Percentiles rank a stretch among this genome's conserved stretches.
phyloP scores from a whole-genome alignment of 2,329 filamentous ascomycete species.

The Claviceps lovelessii region DNA sequence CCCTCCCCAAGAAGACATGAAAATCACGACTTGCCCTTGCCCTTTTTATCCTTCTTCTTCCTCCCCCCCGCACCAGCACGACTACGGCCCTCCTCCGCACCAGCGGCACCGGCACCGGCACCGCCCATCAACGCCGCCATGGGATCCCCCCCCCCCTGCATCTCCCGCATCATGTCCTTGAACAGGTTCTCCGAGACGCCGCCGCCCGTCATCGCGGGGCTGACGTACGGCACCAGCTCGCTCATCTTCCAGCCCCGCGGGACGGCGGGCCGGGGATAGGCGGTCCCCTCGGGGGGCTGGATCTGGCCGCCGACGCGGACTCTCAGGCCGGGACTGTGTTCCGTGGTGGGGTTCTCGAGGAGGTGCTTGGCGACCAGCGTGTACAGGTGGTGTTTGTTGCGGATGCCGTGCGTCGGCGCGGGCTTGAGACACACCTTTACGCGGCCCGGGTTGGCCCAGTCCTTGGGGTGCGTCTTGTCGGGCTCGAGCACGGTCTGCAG shows the following conservation, averaged over 20 bases:
- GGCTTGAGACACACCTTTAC: constrained; percentile 63
- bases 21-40: constrained; percentile 21
- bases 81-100: constrained; percentile 8
- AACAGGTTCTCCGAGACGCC: constrained; percentile 90
- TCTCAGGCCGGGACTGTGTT: constrained; percentile 50
- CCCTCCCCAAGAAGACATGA: no score
- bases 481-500: constrained; percentile 72
- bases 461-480: constrained; percentile 83
- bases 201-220: constrained; percentile 77
- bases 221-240: constrained; percentile 71
- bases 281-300: constrained; percentile 43
- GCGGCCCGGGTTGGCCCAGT: constrained; percentile 92
- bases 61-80: constrained; percentile 17
- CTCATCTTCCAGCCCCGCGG: constrained; percentile 88
- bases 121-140: constrained; percentile 29
- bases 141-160: constrained; percentile 42
- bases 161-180: constrained; percentile 94
- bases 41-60: constrained; percentile 39
- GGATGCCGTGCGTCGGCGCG: constrained; percentile 26
- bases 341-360: constrained; percentile 61
- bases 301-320: constrained; percentile 62
- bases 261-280: constrained; percentile 57
- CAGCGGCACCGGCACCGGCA: constrained; percentile 1
- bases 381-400: constrained; percentile 78
- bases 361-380: constrained; percentile 66